Percentiles rank a stretch among this genome's conserved stretches.
These are phyloP conservation scores for Wickerhamiella occidentalis DNA, from an alignment of 805 yeast species.

Conservation along the genomic window DNA sequence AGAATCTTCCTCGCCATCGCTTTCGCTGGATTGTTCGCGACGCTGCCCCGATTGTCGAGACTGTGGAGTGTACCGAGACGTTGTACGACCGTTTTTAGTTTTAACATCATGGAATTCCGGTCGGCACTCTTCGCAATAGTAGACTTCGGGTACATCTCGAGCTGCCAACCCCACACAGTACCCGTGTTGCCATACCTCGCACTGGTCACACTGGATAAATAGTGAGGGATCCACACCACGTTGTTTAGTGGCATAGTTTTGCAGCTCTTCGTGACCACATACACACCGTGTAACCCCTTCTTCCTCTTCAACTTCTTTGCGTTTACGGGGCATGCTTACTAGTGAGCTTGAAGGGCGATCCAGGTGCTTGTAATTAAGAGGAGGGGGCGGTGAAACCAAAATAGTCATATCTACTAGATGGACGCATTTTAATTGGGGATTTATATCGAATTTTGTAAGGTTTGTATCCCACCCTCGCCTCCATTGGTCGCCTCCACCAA, in stretches of 20 bases:
- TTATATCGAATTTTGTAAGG: no score
- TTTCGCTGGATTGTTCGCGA: background rate
- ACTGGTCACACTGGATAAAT: slow-evolving; percentile 88
- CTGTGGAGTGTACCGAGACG: slow-evolving; percentile 31
- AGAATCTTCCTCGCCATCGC: slow-evolving; percentile 7
- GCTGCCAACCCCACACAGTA: slow-evolving; percentile 80
- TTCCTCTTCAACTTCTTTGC: slow-evolving; percentile 18
- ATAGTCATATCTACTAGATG: no score
- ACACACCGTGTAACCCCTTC: slow-evolving; percentile 44
- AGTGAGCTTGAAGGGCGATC: background rate
- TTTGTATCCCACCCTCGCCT: no score
- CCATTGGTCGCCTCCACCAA: no score
- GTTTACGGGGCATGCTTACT: slow-evolving; percentile 12
- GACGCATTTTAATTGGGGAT: no score
- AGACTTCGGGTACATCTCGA: slow-evolving; percentile 76
- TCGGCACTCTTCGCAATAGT: slow-evolving; percentile 86
- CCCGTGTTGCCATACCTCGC: slow-evolving; percentile 97
- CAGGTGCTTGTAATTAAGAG: no score
- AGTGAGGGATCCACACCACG: slow-evolving; percentile 79
- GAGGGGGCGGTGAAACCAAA: no score
- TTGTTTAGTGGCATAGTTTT: slow-evolving; percentile 22
- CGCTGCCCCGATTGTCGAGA: background rate
- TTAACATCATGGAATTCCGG: slow-evolving; percentile 63
- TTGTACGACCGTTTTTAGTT: slow-evolving; percentile 33
- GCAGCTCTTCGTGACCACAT: slow-evolving; percentile 41